phyloP scores from a whole-genome alignment of 1,284 basidiomycete genomes.

The Pholiota adiposa region DNA sequence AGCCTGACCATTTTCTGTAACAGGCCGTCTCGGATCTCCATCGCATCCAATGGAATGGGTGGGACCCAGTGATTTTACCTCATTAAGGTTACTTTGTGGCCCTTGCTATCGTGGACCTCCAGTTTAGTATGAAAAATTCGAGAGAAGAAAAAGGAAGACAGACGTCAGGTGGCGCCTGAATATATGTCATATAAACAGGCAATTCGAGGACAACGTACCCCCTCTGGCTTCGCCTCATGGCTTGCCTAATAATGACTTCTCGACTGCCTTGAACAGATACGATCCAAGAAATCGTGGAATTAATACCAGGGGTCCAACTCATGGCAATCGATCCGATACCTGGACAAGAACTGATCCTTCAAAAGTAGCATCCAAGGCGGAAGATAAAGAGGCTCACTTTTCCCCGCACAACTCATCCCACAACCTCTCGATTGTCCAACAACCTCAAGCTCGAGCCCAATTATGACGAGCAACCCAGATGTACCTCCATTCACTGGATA shows the following conservation, averaged over 20 bases:
- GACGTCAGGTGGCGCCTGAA: constrained; percentile 45
- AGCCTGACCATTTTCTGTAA: constrained; percentile 11
- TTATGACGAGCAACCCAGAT: constrained; percentile 51
- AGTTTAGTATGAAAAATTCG: constrained; percentile 20
- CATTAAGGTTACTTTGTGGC: constrained; percentile 21
- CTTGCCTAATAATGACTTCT: constrained; percentile 41
- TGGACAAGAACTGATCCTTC: constrained; percentile 41
- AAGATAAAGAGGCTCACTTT: constrained; percentile 48
- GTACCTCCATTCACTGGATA: constrained; percentile 67
- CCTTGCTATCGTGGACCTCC: not conserved
- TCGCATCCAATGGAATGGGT: constrained; percentile 13
- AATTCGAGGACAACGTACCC: constrained; percentile 42
- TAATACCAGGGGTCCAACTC: constrained; percentile 27
- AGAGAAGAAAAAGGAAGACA: constrained; percentile 31
- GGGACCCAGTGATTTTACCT: constrained; percentile 12
- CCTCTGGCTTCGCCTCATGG: constrained; percentile 8
- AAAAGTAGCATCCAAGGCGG: constrained; percentile 34
- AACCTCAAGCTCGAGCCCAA: constrained; percentile 49
- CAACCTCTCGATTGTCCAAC: constrained; percentile 52
- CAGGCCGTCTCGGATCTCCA: constrained; percentile 23
- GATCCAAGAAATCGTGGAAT: constrained; percentile 22
- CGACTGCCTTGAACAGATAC: constrained; percentile 33
- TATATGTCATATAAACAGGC: constrained; percentile 40
- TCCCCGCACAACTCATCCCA: constrained; percentile 43
- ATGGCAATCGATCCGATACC: constrained; percentile 39